A percentile compares a stretch with the other conserved stretches of the same genome.
Conservation (phyloP, 768 basidiomycete genomes). For the Suillus variegatus region DNA sequence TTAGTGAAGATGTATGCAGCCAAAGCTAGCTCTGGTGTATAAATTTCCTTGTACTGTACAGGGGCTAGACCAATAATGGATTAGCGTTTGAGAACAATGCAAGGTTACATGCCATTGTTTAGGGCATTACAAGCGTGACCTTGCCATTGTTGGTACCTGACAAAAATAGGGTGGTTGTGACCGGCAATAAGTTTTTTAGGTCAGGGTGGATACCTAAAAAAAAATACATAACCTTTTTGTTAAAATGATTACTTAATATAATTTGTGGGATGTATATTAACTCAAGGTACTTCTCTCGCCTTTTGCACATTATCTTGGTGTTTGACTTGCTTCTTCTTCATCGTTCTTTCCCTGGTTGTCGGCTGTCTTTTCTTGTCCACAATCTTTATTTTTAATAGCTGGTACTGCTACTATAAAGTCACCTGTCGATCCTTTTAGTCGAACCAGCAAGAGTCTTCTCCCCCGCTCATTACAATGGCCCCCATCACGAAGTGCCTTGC, state of each 20-base stretch:
- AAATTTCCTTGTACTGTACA: not conserved
- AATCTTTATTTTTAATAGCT: slow-evolving; percentile 6
- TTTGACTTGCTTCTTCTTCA: slow-evolving; percentile 4
- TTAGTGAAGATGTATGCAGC: slow-evolving; percentile 88
- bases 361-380: slow-evolving; percentile 8
- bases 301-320: slow-evolving; percentile 11
- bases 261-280: not conserved
- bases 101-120: not conserved
- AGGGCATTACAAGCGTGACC: not conserved
- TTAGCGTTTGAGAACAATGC: slow-evolving; percentile 2
- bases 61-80: not conserved
- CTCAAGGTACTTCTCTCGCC: slow-evolving; percentile 9
- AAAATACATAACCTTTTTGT: not conserved
- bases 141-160: not conserved
- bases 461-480: slow-evolving; percentile 21
- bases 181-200: too few species aligned
- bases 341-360: slow-evolving; percentile 8
- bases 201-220: too few species aligned
- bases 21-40: slow-evolving; percentile 33
- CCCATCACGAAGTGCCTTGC: slow-evolving; percentile 45
- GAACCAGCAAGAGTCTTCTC: slow-evolving; percentile 15
- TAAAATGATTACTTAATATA: slow-evolving; percentile 2
- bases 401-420: slow-evolving; percentile 14
- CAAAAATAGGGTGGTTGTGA: too few species aligned
- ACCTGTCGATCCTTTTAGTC: slow-evolving; percentile 18